Percentiles rank a stretch among this genome's conserved stretches.
These are phyloP conservation scores for Ostreobium quekettii DNA, from an alignment of 139 green algal genomes.

Conservation along the genomic window DNA sequence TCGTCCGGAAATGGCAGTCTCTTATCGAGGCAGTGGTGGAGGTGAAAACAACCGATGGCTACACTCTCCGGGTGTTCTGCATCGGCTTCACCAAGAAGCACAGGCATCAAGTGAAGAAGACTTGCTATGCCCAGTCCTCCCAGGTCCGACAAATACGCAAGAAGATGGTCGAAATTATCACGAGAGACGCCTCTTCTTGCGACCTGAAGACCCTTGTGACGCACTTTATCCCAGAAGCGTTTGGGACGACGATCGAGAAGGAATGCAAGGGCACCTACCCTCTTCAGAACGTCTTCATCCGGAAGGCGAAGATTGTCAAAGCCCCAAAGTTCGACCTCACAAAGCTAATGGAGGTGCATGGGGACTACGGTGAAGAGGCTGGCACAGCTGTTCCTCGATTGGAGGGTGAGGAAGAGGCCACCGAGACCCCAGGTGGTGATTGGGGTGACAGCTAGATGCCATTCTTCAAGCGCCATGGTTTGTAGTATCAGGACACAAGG, in stretches of 20 bases:
- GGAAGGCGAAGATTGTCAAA: slow-evolving; percentile 99
- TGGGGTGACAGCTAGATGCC: too few relatives aligned
- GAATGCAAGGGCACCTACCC: slow-evolving; percentile 62
- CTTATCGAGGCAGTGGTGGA: slow-evolving; percentile 97
- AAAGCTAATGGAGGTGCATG: slow-evolving; percentile 99
- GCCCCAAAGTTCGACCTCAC: slow-evolving; percentile 95
- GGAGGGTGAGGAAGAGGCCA: too few relatives aligned
- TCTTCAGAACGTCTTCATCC: slow-evolving; percentile 86
- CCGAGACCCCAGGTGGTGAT: too few relatives aligned
- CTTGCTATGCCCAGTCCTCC: slow-evolving; percentile 82
- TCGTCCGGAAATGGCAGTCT: slow-evolving; percentile 99
- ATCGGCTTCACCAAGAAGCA: slow-evolving; percentile 98
- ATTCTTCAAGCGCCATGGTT: too few relatives aligned
- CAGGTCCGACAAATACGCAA: slow-evolving; percentile 81
- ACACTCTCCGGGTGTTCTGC: slow-evolving; percentile 92
- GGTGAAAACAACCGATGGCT: slow-evolving; percentile 98
- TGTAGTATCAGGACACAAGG: too few relatives aligned
- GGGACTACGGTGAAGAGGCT: slow-evolving; percentile 72
- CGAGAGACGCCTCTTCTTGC: slow-evolving; percentile 72
- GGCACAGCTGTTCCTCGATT: too few relatives aligned
- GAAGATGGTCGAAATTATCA: slow-evolving; percentile 99
- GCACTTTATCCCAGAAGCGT: slow-evolving; percentile 99
- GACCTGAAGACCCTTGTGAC: slow-evolving; percentile 98
- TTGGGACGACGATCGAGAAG: slow-evolving; percentile 98
- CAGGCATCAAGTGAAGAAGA: slow-evolving; percentile 84